Conservation (phyloP, 176 grass and related monocot species). For the Carex myosuroides region DNA sequence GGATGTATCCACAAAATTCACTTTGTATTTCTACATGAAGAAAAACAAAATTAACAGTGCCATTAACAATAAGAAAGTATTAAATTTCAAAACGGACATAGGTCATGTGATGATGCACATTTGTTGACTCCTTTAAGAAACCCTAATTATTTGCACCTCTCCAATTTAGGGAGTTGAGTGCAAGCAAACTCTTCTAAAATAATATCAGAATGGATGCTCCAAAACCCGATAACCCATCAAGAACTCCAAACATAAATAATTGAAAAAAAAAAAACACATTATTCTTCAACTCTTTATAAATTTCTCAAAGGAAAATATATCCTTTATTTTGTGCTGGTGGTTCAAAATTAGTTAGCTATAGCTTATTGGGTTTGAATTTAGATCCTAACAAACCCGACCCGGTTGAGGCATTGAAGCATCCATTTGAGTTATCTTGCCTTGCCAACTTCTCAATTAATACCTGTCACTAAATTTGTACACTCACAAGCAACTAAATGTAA, state of each 20-base stretch:
- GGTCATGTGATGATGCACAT: slow-evolving; percentile 12
- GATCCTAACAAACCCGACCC: not conserved
- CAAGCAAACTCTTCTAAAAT: not conserved
- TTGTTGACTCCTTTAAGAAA: not conserved
- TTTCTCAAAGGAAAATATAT: not conserved
- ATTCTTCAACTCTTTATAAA: not conserved
- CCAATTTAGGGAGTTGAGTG: slow-evolving; percentile 6
- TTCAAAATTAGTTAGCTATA: not conserved
- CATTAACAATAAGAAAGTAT: not conserved
- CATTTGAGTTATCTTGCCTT: slow-evolving; percentile 16
- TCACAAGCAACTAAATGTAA: not conserved
- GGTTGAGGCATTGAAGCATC: not conserved
- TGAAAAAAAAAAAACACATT: not conserved
- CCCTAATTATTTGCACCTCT: not conserved
- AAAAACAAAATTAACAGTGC: not conserved
- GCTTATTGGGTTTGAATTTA: slow-evolving; percentile 8
- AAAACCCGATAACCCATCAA: not conserved
- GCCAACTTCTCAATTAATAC: slow-evolving; percentile 1
- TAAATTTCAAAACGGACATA: not conserved
- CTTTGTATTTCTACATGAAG: not conserved
- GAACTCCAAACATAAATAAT: not conserved
- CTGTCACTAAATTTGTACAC: not conserved
- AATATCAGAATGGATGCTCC: not conserved
- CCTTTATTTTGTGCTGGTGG: not conserved
- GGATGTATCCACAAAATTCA: not conserved